A percentile compares a stretch with the other conserved stretches of the same genome.
Conservation (phyloP, 495 filamentous ascomycete genomes). For the Hypomontagnella submonticulosa region DNA sequence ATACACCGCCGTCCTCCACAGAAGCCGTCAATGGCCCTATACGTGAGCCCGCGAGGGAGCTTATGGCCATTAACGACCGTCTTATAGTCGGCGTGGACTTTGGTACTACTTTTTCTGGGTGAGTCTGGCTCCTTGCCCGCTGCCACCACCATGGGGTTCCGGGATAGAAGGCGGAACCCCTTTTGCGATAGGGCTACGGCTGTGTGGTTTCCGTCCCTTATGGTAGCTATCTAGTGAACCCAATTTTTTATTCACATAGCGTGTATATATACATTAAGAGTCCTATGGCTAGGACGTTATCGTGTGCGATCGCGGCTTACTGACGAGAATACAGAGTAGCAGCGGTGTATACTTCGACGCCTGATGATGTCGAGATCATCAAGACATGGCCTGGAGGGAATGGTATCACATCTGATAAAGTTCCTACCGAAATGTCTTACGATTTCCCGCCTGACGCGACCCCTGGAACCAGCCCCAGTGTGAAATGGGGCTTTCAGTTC, state of each 20-base stretch:
- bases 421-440: constrained; percentile 72
- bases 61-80: constrained; percentile 59
- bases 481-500: constrained; percentile 83
- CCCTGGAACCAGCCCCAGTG: constrained; percentile 50
- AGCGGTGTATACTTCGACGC: constrained; percentile 77
- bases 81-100: constrained; percentile 76
- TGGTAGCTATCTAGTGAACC: background rate
- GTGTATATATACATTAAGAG: constrained; percentile 1
- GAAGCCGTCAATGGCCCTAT: constrained; percentile 67
- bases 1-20: constrained; percentile 60
- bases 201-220: background rate
- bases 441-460: constrained; percentile 52
- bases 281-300: background rate
- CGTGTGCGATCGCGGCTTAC: background rate
- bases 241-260: background rate
- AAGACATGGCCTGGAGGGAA: constrained; percentile 84
- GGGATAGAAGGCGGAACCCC: background rate
- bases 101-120: constrained; percentile 78
- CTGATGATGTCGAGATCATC: constrained; percentile 82
- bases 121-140: constrained; percentile 41
- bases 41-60: constrained; percentile 61
- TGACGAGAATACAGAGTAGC: constrained; percentile 65
- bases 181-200: background rate
- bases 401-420: constrained; percentile 75
- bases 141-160: background rate